Conservation (phyloP, 2,329 filamentous ascomycete genomes). For the Epichloe gansuensis region DNA sequence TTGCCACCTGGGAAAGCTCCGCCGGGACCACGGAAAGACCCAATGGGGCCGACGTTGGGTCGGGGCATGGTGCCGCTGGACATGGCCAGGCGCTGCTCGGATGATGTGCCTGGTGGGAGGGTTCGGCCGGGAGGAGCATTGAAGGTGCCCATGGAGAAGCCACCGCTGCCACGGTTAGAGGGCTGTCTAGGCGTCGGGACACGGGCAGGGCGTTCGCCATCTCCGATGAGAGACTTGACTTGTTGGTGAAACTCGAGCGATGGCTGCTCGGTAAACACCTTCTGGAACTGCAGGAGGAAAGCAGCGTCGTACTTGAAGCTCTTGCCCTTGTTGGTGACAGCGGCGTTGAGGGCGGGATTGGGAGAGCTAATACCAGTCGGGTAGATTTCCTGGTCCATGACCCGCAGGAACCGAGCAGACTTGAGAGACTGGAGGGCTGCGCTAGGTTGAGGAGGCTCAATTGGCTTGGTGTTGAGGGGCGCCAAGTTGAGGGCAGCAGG, state of each 20-base stretch:
- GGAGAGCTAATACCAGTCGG: conserved; percentile 75
- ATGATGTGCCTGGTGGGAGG: conserved; percentile 64
- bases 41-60: conserved; percentile 27
- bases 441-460: conserved; percentile 86
- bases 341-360: conserved; percentile 78
- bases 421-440: conserved; percentile 88
- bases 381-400: conserved; percentile 69
- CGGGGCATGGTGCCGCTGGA: conserved; percentile 39
- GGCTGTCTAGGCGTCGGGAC: conserved; percentile 44
- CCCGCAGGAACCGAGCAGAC: conserved; percentile 75
- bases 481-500: conserved; percentile 81
- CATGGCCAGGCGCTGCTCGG: conserved; percentile 61
- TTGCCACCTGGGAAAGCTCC: conserved; percentile 49
- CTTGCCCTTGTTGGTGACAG: conserved; percentile 64
- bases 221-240: conserved; percentile 76
- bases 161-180: conserved; percentile 38
- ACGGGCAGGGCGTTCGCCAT: conserved; percentile 49
- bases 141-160: conserved; percentile 61
- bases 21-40: conserved; percentile 27
- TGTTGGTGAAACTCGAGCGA: conserved; percentile 86
- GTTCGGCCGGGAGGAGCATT: conserved; percentile 36
- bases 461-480: conserved; percentile 64
- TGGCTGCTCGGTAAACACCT: conserved; percentile 92
- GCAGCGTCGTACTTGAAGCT: conserved; percentile 90
- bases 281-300: conserved; percentile 93